Conservation (phyloP, 2,329 filamentous ascomycete genomes). For the Colletotrichum musicola region DNA sequence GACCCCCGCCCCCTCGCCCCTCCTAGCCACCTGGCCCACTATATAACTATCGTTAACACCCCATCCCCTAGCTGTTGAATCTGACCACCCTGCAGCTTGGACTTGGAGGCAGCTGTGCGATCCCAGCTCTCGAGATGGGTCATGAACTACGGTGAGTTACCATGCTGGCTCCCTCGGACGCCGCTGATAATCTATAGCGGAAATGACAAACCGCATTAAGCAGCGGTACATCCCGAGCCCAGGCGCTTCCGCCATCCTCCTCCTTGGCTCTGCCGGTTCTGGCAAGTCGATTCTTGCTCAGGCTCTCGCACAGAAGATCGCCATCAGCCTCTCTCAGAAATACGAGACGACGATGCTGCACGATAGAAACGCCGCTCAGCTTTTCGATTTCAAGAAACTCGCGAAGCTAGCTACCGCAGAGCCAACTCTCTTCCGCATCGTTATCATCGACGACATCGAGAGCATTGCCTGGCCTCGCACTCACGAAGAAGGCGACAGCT, state of each 20-base stretch:
- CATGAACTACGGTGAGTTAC: neutral
- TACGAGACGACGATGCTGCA: neutral
- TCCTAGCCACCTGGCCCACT: too few relatives aligned
- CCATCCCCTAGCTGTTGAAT: constrained; percentile 11
- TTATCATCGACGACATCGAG: neutral
- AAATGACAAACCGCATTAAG: neutral
- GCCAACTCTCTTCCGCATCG: neutral
- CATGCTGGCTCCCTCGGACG: neutral
- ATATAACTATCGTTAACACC: constrained; percentile 5
- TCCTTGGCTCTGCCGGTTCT: neutral
- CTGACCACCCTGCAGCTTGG: neutral
- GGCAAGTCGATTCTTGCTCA: neutral
- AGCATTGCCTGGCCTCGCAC: neutral
- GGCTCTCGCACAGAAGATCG: neutral
- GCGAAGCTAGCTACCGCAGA: neutral
- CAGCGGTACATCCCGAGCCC: neutral
- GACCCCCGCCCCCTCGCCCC: neutral
- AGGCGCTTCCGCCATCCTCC: neutral
- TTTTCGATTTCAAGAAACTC: neutral
- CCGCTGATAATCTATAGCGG: neutral
- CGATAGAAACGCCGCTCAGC: too few relatives aligned
- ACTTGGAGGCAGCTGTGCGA: neutral
- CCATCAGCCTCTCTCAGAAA: neutral
- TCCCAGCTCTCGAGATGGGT: neutral
- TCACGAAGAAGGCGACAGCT: neutral